Conservation (phyloP, 345 rosid genomes). For the Eucalyptus pauciflora region DNA sequence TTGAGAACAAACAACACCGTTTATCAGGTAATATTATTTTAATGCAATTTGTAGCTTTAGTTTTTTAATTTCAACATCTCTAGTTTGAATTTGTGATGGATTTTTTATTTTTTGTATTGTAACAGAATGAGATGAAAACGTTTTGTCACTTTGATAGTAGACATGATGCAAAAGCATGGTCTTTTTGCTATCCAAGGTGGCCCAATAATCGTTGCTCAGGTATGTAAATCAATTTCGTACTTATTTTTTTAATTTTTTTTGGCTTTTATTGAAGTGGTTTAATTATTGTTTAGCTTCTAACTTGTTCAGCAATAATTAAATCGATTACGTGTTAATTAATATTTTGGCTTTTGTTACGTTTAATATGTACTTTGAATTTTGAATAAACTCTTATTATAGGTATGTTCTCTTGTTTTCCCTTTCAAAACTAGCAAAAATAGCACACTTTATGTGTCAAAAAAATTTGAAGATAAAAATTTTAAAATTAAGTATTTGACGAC, state of each 20-base stretch:
- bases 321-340: not conserved
- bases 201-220: conserved; percentile 37
- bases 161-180: conserved; percentile 11
- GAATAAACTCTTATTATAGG: no score
- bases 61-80: not conserved
- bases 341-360: not conserved
- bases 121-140: conserved; percentile 25
- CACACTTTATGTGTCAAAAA: not conserved
- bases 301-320: not conserved
- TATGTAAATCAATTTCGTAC: not conserved
- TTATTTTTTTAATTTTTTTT: not conserved
- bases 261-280: not conserved
- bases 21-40: conserved; percentile 23
- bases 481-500: no score
- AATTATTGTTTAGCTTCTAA: not conserved
- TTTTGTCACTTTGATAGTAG: conserved; percentile 23
- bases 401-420: not conserved
- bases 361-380: not conserved
- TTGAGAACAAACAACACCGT: conserved; percentile 37
- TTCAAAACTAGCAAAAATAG: not conserved
- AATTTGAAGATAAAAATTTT: not conserved
- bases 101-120: not conserved
- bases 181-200: conserved; percentile 39
- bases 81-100: not conserved
- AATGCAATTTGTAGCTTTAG: not conserved